Base-by-base conservation (phyloP, 1,139 yeast genomes). In the Lodderomyces theae region DNA sequence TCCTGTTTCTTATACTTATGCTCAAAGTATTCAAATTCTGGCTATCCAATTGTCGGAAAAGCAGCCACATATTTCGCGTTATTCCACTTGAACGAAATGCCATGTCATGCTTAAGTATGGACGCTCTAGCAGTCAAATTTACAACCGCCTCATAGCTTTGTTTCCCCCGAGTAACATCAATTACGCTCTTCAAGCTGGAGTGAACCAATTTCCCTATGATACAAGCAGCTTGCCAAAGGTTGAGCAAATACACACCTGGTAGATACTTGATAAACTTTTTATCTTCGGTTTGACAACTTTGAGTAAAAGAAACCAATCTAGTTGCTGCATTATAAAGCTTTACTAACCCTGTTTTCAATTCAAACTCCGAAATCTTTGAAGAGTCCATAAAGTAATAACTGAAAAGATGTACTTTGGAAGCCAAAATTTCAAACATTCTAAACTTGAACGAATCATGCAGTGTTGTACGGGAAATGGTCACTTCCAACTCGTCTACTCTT, bases 1-100 rank as follows among this genome's bases (percentile, higher is more conserved):
- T 84, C 50, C 97, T 74, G 8, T 94, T 82, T 37, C 87, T 72
- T 10, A 89, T 82, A 2, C 76, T 74, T 11, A 89, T 79, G 31
- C 73, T 58, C 35, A 69, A 57, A 18, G 52, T 54, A 21, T 65
- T 60, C 45, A 56, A 39, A 33, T 66, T 61, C 54, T 69, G 69
- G 40, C 73, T 75, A 45, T 77, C 73, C 42, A 82, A 62, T 1
- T 78, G 69, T 42, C 80, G 77, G 60, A 86, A 86, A 46, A 89
- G 72, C 49, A 85, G 88, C 98, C 98, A 92, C 72, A 88, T 82
- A 54, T 89, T 89, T 52, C 86, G 79, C 92, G 92, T 87, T 44
- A 92, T 88, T 15, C 96, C 97, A 41, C 95, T 83, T 0, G 95
- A 86, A 49, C 97, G 75, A 60, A 86, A 87, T 1, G 97, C 89